Percentiles rank a stretch among this genome's conserved stretches.
phyloP scores from a whole-genome alignment of 352 stramenopile genomes.

The Phytophthora podocarpi region DNA sequence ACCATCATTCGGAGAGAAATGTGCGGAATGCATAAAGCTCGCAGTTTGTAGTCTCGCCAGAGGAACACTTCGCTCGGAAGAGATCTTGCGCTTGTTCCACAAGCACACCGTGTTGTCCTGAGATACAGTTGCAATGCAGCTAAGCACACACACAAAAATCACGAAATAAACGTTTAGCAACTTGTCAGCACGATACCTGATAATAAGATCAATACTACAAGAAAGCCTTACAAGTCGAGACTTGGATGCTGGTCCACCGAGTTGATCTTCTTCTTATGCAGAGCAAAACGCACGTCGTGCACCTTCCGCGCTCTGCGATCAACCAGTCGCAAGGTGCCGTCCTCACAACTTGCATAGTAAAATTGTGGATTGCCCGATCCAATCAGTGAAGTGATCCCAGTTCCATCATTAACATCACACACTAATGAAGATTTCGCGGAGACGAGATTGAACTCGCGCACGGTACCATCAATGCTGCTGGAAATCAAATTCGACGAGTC shows the following conservation, averaged over 20 bases:
- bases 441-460: slow-evolving; percentile 63
- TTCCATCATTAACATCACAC: slow-evolving; percentile 39
- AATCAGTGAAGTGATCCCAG: slow-evolving; percentile 56
- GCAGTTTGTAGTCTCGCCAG: slow-evolving; percentile 53
- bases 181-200: too few relatives aligned
- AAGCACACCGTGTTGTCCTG: slow-evolving; percentile 67
- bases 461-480: slow-evolving; percentile 59
- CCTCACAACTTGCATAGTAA: slow-evolving; percentile 52
- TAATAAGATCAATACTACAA: too few relatives aligned
- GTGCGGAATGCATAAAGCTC: slow-evolving; percentile 70
- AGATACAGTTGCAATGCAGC: slow-evolving; percentile 70
- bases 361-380: slow-evolving; percentile 20
- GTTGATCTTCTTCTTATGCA: slow-evolving; percentile 77
- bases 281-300: slow-evolving; percentile 27
- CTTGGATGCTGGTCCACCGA: slow-evolving; percentile 71
- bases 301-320: slow-evolving; percentile 39
- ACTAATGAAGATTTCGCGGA: slow-evolving; percentile 44
- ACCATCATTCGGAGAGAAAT: slow-evolving; percentile 68
- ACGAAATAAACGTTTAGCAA: too few relatives aligned
- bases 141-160: slow-evolving; percentile 22
- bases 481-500: slow-evolving; percentile 64
- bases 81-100: slow-evolving; percentile 69
- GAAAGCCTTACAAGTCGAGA: slow-evolving; percentile 57
- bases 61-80: slow-evolving; percentile 33
- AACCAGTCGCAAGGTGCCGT: slow-evolving; percentile 54